phyloP scores from a whole-genome alignment of 352 stramenopile species.

The Phytopythium delawarense region DNA sequence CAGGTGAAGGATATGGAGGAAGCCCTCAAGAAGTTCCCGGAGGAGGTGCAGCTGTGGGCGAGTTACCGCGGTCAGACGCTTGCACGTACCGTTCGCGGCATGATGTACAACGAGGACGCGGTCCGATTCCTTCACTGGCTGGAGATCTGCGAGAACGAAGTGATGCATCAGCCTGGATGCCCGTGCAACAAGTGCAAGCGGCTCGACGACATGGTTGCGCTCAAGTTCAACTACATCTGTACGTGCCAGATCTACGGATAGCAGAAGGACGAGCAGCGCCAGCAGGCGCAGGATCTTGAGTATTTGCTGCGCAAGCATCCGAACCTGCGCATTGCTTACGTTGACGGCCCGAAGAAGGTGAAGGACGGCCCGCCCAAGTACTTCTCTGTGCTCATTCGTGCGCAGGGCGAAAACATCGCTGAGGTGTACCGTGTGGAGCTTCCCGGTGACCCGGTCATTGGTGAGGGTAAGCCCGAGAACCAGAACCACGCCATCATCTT shows the following conservation, averaged over 20 bases:
- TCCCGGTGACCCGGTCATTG: slow-evolving; percentile 79
- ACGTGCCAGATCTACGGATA: slow-evolving; percentile 88
- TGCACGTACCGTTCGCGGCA: slow-evolving; percentile 73
- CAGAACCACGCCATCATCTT: slow-evolving; percentile 89
- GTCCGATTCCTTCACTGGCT: slow-evolving; percentile 86
- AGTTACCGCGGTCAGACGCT: slow-evolving; percentile 85
- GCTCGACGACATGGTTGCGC: slow-evolving; percentile 75
- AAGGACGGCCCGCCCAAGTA: slow-evolving; percentile 85
- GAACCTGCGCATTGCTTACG: slow-evolving; percentile 70
- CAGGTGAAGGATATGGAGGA: slow-evolving; percentile 80
- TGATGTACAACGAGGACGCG: slow-evolving; percentile 89
- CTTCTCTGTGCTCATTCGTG: slow-evolving; percentile 76
- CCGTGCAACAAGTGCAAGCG: slow-evolving; percentile 85
- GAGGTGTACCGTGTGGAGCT: slow-evolving; percentile 84
- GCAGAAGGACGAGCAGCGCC: slow-evolving; percentile 78
- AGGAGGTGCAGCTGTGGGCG: slow-evolving; percentile 82
- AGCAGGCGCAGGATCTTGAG: slow-evolving; percentile 75
- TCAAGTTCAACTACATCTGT: slow-evolving; percentile 89
- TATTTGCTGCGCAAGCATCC: slow-evolving; percentile 81
- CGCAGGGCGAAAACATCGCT: slow-evolving; percentile 67
- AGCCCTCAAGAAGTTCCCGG: slow-evolving; percentile 74
- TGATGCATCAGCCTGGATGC: slow-evolving; percentile 75
- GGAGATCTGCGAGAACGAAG: slow-evolving; percentile 86
- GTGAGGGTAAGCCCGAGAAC: slow-evolving; percentile 88
- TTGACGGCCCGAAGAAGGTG: slow-evolving; percentile 84